Percentiles rank a stretch among this genome's conserved stretches.
Evolutionary conservation across 345 rosid species (phyloP).

Genomic region (Populus pruinosa): DNA sequence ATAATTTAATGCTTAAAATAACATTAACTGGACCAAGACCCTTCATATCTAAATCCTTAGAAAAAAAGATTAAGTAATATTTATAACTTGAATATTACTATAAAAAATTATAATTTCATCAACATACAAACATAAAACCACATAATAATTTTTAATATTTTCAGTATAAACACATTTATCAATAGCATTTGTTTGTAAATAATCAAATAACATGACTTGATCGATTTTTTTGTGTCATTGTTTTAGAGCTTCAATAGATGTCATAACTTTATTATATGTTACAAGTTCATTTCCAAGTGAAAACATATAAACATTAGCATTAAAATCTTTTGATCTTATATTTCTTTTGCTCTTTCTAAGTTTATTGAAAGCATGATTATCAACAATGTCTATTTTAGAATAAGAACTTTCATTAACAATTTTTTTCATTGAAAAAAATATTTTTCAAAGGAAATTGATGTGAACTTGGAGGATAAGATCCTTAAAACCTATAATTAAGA

Average conservation of each 20-base stretch:
- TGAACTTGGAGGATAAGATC: too few species aligned
- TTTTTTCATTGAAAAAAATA: too few species aligned
- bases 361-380: too few species aligned
- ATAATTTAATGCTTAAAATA: neutral
- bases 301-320: neutral
- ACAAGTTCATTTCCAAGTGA: neutral
- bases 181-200: neutral
- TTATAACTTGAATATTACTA: neutral
- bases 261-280: neutral
- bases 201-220: neutral
- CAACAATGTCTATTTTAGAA: too few species aligned
- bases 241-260: neutral
- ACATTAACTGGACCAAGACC: neutral
- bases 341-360: neutral
- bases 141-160: neutral
- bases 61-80: neutral
- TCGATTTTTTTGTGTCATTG: conserved; percentile 3
- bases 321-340: neutral
- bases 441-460: too few species aligned
- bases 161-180: neutral
- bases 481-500: too few species aligned
- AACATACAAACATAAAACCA: conserved; percentile 5
- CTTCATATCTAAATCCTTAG: neutral
- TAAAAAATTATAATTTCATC: neutral
- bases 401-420: too few species aligned